These are phyloP conservation scores for Bretziella fagacearum DNA, from an alignment of 2,329 filamentous ascomycete genomes.

Conservation along the genomic window DNA sequence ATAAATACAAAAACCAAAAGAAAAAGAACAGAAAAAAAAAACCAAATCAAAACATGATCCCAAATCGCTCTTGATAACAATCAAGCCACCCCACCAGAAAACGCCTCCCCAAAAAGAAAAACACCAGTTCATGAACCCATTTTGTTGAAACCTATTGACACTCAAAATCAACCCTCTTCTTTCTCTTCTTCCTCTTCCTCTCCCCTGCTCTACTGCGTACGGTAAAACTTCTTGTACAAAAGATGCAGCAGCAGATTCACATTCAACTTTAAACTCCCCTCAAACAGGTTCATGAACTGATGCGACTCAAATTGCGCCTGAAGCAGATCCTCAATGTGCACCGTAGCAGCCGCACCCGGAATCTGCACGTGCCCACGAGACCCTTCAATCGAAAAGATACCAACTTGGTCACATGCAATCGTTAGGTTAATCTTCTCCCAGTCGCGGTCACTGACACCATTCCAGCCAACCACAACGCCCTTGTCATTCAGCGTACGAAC, in stretches of 20 bases:
- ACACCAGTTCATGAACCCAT: background rate
- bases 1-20: background rate
- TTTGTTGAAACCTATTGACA: conserved; percentile 1
- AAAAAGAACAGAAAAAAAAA: conserved; percentile 2
- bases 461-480: conserved; percentile 86
- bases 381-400: conserved; percentile 83
- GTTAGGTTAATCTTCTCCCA: conserved; percentile 90
- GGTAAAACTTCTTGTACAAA: conserved; percentile 97
- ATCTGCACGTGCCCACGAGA: conserved; percentile 88
- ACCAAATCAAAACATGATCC: background rate
- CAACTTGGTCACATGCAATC: conserved; percentile 84
- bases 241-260: conserved; percentile 94
- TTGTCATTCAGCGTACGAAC: conserved; percentile 79
- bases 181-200: background rate
- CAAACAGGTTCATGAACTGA: conserved; percentile 91
- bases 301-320: conserved; percentile 96
- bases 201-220: conserved; percentile 35
- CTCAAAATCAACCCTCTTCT: background rate
- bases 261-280: conserved; percentile 70
- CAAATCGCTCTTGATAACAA: background rate
- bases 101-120: background rate
- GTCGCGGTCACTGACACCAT: conserved; percentile 62
- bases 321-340: conserved; percentile 82
- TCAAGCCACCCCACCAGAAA: background rate
- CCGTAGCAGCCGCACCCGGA: conserved; percentile 72